Evolutionary conservation across 1,139 yeast species (phyloP), one percentile per base, ranked within the genome.

Genomic region (Suzukiozyma palmioleophila): DNA sequence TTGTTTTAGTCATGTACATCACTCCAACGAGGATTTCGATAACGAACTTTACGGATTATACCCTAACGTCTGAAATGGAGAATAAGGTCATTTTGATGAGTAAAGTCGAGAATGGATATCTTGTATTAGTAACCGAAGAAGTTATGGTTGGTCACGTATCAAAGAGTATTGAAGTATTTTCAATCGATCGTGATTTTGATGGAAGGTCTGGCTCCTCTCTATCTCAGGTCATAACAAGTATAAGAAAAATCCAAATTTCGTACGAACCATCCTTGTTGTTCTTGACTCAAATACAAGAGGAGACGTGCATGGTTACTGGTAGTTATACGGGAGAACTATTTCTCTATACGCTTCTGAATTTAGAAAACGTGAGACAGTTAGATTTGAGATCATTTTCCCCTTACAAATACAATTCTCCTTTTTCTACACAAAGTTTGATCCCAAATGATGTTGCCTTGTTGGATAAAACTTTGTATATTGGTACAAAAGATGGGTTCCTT

Each of bases 401-500:
- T 4, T 45, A 43, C 33, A 12, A 15, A 3, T 21, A 10, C 18
- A 26, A 36, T 22, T 25, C 31, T 6, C 28, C 32, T n/a, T 28
- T 42, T 8, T 29, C 32, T 2, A 26, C 35, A 5, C 45, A 42
- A 13, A 28, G 35, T 7, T 40, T 53, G 10, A 44, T 59, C 5
- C 62, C 65, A 3, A 42, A 54, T 41, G 59, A 56, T 37, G 43
- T 54, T 10, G 10, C 45, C 2, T 15, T 39, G 3, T n/a, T 34
- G 4, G 31, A 36, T 3, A 34, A 37, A 5, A 37, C 35, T 8
- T 45, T 61, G 1, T 43, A 52, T 3, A 36, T 73, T 8, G 70
- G 72, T 0, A 52, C 71, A 1, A 57, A 54, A 39, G 59, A 58
- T 26, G 73, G 73, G 1, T 51, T 44, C 26, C 50, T 50, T 14